A percentile compares a stretch with the other conserved stretches of the same genome.
These are phyloP conservation scores for Emergomyces orientalis DNA, from an alignment of 2,329 filamentous ascomycete species.

Conservation along the genomic window DNA sequence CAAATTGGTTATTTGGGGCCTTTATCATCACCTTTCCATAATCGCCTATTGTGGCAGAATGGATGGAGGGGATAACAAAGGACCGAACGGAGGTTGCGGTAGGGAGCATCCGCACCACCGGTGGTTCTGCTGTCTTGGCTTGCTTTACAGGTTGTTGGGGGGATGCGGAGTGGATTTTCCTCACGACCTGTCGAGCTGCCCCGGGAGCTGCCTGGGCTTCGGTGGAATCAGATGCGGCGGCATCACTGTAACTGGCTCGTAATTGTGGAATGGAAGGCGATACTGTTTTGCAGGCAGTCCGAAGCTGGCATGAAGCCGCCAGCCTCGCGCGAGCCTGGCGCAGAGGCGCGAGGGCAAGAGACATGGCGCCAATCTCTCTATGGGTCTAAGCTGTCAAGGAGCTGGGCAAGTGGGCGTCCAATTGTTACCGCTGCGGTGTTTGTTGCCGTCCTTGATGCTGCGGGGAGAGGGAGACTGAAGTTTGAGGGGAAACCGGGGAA, in stretches of 20 bases:
- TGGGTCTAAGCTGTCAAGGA: neutral
- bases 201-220: neutral
- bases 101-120: neutral
- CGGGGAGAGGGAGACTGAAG: neutral
- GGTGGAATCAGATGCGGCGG: no score
- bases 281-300: neutral
- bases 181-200: neutral
- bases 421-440: neutral
- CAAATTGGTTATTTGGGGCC: neutral
- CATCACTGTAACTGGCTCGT: constrained; percentile 1
- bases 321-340: constrained; percentile 5
- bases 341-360: neutral
- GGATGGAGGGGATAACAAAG: neutral
- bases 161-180: neutral
- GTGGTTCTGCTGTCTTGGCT: neutral
- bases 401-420: neutral
- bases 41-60: neutral
- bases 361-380: neutral
- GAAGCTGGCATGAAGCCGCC: neutral
- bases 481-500: neutral
- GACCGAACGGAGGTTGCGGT: neutral
- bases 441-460: neutral
- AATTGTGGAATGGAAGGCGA: neutral
- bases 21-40: no score
- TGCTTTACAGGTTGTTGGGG: no score